Evolutionary conservation across 2,329 filamentous ascomycete genomes (phyloP).

Genomic region (Aspergillus versicolor): DNA sequence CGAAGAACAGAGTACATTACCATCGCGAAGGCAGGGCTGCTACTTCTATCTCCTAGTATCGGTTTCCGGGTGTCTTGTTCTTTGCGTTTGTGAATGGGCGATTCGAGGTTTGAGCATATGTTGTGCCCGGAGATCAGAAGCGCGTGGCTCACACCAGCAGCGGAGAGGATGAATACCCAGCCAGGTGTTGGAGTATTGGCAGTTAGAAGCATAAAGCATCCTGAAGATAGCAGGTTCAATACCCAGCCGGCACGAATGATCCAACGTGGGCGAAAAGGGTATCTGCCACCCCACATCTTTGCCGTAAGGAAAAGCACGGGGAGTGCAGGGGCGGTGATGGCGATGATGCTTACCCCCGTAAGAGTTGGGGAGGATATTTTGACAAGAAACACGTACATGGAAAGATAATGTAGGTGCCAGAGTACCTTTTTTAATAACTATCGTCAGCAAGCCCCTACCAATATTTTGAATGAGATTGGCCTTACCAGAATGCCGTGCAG

Average conservation of each 20-base stretch:
- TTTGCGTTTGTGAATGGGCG: not conserved
- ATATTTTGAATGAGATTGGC: not conserved
- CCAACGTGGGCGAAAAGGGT: conserved; percentile 33
- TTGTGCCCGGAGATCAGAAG: conserved; percentile 44
- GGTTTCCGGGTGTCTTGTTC: not conserved
- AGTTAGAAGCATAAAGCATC: conserved; percentile 40
- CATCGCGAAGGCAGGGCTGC: conserved; percentile 24
- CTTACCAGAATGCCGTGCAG: conserved; percentile 46
- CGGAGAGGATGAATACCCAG: conserved; percentile 39
- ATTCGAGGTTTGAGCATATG: conserved; percentile 31
- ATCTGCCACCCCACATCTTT: conserved; percentile 12
- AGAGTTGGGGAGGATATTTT: conserved; percentile 32
- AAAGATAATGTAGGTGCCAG: conserved; percentile 43
- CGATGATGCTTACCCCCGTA: conserved; percentile 41
- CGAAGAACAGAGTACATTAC: conserved; percentile 41
- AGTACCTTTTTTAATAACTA: conserved; percentile 33
- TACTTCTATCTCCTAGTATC: not conserved
- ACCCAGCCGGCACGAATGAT: conserved; percentile 45
- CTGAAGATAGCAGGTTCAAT: conserved; percentile 36
- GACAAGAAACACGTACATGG: conserved; percentile 42
- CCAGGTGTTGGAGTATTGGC: conserved; percentile 31
- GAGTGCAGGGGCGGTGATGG: conserved; percentile 32
- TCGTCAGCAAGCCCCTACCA: not conserved
- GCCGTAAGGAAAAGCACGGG: conserved; percentile 21
- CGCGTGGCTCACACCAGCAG: conserved; percentile 45